Evolutionary conservation across 495 filamentous ascomycete genomes (phyloP).

Genomic region (Aspergillus nidulans): DNA sequence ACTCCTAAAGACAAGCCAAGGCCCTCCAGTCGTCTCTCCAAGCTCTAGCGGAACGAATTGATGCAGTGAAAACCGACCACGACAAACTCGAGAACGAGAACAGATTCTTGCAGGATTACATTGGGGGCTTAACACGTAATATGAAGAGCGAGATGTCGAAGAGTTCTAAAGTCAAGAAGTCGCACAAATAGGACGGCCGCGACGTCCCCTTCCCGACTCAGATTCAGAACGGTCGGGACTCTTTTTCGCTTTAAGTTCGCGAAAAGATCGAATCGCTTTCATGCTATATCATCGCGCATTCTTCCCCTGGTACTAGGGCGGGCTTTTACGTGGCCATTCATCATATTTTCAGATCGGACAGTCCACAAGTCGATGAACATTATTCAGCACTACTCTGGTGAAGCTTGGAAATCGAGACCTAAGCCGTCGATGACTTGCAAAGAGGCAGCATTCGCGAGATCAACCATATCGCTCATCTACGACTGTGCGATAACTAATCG

Average conservation of each 20-base stretch:
- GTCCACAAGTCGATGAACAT: neutral
- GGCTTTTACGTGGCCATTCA: neutral
- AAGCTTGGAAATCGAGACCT: neutral
- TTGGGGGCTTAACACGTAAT: constrained; percentile 49
- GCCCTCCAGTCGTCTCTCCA: constrained; percentile 81
- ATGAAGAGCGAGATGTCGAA: constrained; percentile 48
- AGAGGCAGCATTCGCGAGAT: neutral
- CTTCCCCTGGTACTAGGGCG: constrained; percentile 2
- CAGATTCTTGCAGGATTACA: constrained; percentile 87
- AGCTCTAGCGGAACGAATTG: constrained; percentile 85
- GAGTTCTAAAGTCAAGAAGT: constrained; percentile 43
- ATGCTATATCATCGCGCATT: constrained; percentile 3
- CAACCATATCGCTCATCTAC: neutral
- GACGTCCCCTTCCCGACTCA: neutral
- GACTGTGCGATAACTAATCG: neutral
- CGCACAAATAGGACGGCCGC: constrained; percentile 34
- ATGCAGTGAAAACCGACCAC: constrained; percentile 88
- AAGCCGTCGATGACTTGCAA: neutral
- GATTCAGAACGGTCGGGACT: constrained; percentile 6
- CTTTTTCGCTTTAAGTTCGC: constrained; percentile 7
- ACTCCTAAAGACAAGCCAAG: constrained; percentile 69
- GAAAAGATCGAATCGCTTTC: constrained; percentile 3
- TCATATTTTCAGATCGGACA: neutral
- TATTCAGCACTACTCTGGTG: neutral
- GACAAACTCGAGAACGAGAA: constrained; percentile 93